phyloP scores from a whole-genome alignment of 257 asterid genomes.

The Ajuga chamaepitys region DNA sequence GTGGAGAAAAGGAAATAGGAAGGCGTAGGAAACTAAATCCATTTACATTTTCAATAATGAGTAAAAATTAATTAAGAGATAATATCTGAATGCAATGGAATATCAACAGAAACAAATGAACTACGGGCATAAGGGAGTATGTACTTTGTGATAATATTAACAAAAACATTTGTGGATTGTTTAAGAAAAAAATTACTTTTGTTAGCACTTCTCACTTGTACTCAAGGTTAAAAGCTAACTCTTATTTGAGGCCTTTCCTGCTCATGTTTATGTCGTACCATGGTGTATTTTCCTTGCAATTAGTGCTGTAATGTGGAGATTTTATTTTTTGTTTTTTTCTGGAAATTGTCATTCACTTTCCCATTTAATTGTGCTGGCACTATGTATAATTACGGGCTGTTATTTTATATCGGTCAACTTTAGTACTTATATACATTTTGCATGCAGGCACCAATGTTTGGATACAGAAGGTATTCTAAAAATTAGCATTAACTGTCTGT shows the following conservation, averaged over 20 bases:
- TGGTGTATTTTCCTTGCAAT: no score
- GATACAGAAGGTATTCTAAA: not conserved
- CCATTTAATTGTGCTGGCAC: not conserved
- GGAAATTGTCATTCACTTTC: not conserved
- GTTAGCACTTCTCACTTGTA: no score
- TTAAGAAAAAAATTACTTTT: no score
- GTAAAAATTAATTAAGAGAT: not conserved
- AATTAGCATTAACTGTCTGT: no score
- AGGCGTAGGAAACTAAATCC: not conserved
- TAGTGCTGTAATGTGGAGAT: not conserved
- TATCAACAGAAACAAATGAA: not conserved
- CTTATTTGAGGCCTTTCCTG: no score
- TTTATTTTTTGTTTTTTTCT: no score
- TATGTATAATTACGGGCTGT: not conserved
- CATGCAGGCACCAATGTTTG: not conserved
- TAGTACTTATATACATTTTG: not conserved
- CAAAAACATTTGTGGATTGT: not conserved
- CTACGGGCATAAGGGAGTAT: not conserved
- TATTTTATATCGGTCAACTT: not conserved
- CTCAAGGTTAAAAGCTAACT: no score
- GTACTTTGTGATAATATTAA: not conserved
- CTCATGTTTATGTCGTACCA: no score
- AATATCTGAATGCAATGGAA: not conserved
- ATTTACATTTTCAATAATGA: not conserved
- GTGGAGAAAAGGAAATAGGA: not conserved